A percentile compares a stretch with the other conserved stretches of the same genome.
Evolutionary conservation across 495 filamentous ascomycete species (phyloP).

Genomic region (Tuber indicum): DNA sequence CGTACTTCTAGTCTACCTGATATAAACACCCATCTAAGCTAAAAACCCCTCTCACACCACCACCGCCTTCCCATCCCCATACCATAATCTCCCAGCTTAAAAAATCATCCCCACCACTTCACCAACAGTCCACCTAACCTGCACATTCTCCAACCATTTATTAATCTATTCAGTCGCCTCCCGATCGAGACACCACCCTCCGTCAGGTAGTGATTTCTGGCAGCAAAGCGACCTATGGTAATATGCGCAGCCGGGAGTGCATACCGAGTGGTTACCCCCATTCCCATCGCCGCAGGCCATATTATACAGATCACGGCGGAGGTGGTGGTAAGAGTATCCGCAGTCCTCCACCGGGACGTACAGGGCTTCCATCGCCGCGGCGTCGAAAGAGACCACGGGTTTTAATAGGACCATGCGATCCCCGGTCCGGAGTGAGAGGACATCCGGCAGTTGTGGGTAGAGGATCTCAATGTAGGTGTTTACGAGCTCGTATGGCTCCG

Average conservation of each 20-base stretch:
- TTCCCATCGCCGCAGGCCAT: conserved; percentile 53
- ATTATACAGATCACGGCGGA: conserved; percentile 68
- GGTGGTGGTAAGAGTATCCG: conserved; percentile 80
- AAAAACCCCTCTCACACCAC: conserved; percentile 25
- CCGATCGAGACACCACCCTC: conserved; percentile 44
- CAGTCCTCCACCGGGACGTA: conserved; percentile 72
- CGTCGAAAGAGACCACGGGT: conserved; percentile 77
- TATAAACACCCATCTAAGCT: neutral
- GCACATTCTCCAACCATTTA: conserved; percentile 56
- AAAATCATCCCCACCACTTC: conserved; percentile 68
- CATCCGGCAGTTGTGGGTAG: conserved; percentile 44
- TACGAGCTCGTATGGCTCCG: conserved; percentile 57
- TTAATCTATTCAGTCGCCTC: conserved; percentile 63
- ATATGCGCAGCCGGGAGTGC: conserved; percentile 81
- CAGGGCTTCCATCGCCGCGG: conserved; percentile 72
- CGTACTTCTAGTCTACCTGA: neutral
- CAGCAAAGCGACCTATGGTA: conserved; percentile 68
- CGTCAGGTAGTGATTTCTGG: conserved; percentile 47
- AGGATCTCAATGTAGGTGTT: conserved; percentile 49
- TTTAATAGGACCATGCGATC: conserved; percentile 61
- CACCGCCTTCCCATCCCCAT: conserved; percentile 66
- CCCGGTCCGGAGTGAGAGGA: conserved; percentile 56
- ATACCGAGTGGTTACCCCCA: conserved; percentile 66
- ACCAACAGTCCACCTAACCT: conserved; percentile 59
- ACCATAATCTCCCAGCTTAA: conserved; percentile 68